Evolutionary conservation across 306 rosid genomes (phyloP).

Genomic region (Sicyos edulis): DNA sequence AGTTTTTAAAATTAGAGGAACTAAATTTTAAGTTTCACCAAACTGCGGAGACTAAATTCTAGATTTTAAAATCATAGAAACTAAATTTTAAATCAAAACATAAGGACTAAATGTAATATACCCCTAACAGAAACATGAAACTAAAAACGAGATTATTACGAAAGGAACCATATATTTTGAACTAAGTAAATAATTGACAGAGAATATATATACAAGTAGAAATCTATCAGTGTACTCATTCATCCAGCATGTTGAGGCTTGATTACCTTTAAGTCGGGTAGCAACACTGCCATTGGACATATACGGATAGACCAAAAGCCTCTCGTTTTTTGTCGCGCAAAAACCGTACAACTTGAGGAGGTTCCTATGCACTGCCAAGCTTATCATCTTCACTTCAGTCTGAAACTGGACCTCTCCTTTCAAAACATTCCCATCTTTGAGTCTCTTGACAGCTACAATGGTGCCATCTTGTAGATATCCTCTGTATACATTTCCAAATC

Average conservation of each 20-base stretch:
- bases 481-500: conserved; percentile 62
- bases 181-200: not conserved
- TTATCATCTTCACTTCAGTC: conserved; percentile 66
- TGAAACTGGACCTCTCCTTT: conserved; percentile 62
- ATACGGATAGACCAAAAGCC: conserved; percentile 63
- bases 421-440: conserved; percentile 49
- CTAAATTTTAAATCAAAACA: too few relatives aligned
- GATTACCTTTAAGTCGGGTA: conserved; percentile 55
- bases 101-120: too few relatives aligned
- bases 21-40: too few relatives aligned
- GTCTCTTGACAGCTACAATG: conserved; percentile 56
- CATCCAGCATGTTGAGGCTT: not conserved
- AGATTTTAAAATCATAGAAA: too few relatives aligned
- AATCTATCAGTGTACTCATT: not conserved
- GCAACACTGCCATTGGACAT: conserved; percentile 75
- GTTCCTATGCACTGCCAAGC: conserved; percentile 62
- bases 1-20: too few relatives aligned
- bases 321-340: conserved; percentile 46
- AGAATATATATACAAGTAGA: not conserved
- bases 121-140: too few relatives aligned
- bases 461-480: conserved; percentile 55
- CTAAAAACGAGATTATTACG: too few relatives aligned
- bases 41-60: too few relatives aligned
- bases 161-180: too few relatives aligned
- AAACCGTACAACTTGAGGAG: conserved; percentile 61